Percentiles rank a stretch among this genome's conserved stretches.
Conservation (phyloP, 2,329 filamentous ascomycete species). For the Venturia aucupariae region DNA sequence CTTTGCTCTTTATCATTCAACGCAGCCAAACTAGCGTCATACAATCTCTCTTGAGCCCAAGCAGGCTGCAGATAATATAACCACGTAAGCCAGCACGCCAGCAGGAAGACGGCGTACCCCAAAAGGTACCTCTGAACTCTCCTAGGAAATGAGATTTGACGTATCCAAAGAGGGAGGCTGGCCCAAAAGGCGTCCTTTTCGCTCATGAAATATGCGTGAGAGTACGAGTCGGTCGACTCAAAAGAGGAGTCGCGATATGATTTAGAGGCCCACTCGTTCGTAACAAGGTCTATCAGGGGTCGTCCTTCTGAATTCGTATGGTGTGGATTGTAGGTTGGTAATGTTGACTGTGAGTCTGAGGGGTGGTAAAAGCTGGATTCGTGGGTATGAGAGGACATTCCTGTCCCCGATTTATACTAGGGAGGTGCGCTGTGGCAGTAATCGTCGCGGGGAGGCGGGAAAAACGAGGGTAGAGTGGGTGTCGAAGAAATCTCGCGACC, state of each 20-base stretch:
- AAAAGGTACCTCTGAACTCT: conserved; percentile 28
- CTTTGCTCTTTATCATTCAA: conserved; percentile 9
- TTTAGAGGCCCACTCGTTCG: conserved; percentile 19
- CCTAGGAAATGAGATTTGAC: conserved; percentile 23
- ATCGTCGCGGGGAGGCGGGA: background rate
- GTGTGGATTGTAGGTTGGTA: background rate
- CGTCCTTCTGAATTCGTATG: background rate
- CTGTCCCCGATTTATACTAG: background rate
- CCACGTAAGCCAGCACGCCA: conserved; percentile 29
- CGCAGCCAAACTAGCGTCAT: conserved; percentile 25
- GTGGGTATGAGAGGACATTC: background rate
- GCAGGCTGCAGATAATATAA: conserved; percentile 28
- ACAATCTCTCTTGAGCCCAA: conserved; percentile 26
- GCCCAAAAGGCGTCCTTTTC: conserved; percentile 25
- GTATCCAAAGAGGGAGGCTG: background rate
- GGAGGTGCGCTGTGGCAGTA: background rate
- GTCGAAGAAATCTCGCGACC: background rate
- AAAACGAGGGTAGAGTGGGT: background rate
- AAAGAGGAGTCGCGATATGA: conserved; percentile 29
- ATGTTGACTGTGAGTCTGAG: background rate
- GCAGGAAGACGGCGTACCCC: conserved; percentile 23
- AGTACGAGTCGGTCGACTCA: conserved; percentile 21
- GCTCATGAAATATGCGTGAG: conserved; percentile 23
- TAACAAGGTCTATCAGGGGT: conserved; percentile 20
- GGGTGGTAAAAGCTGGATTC: conserved; percentile 6